These are phyloP conservation scores for Limonomyces culmigenus DNA, from an alignment of 1,284 basidiomycete species.

Conservation along the genomic window DNA sequence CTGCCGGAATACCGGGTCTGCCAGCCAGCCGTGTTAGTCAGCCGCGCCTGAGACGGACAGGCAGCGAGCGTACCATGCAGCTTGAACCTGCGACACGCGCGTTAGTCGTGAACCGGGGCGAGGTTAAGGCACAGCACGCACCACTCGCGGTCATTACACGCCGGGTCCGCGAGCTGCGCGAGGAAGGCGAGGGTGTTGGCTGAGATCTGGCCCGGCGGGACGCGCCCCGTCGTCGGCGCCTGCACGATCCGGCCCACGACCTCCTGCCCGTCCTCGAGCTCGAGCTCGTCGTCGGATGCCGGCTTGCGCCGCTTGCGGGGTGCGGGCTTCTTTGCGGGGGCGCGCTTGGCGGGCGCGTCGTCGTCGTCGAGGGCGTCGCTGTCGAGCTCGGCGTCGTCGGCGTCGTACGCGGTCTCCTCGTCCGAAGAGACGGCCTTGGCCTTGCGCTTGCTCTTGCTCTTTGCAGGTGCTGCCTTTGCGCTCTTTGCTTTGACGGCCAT, in stretches of 20 bases:
- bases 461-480: not conserved
- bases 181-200: slow-evolving; percentile 74
- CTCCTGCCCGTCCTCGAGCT: slow-evolving; percentile 50
- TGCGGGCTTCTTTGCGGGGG: slow-evolving; percentile 11
- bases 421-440: slow-evolving; percentile 1
- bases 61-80: slow-evolving; percentile 33
- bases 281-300: slow-evolving; percentile 17
- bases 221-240: slow-evolving; percentile 69
- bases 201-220: slow-evolving; percentile 74
- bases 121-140: slow-evolving; percentile 18
- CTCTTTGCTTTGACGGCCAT: slow-evolving; percentile 1
- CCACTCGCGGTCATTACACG: slow-evolving; percentile 82
- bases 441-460: not conserved
- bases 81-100: slow-evolving; percentile 40
- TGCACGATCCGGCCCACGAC: slow-evolving; percentile 51
- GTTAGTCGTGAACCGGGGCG: not conserved
- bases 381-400: slow-evolving; percentile 10
- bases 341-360: slow-evolving; percentile 19
- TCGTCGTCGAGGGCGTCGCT: slow-evolving; percentile 20
- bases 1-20: slow-evolving; percentile 68
- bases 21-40: not conserved
- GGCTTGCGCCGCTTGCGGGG: slow-evolving; percentile 12
- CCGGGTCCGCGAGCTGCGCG: slow-evolving; percentile 48
- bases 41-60: slow-evolving; percentile 1
- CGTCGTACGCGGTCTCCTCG: slow-evolving; percentile 6